A percentile compares a stretch with the other conserved stretches of the same genome.
phyloP scores from a whole-genome alignment of 2,329 filamentous ascomycete species.

The Aureobasidium lini region DNA sequence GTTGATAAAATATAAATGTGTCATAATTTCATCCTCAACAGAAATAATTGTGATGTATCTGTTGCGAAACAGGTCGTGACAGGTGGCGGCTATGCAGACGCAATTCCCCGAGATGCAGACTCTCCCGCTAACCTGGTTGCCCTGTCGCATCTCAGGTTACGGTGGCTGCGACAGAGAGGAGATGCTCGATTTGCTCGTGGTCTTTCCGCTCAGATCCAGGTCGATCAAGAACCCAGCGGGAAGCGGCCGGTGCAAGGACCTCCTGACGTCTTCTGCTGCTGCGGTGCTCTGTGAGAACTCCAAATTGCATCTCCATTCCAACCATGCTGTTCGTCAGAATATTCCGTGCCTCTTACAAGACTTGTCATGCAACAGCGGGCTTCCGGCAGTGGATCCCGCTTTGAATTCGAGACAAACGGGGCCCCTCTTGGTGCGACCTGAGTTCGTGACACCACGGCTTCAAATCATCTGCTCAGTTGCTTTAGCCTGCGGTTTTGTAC shows the following conservation, averaged over 20 bases:
- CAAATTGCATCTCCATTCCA: background rate
- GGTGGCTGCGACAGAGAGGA: background rate
- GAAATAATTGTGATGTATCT: slow-evolving; percentile 12
- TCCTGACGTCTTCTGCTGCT: slow-evolving; percentile 3
- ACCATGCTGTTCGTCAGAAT: background rate
- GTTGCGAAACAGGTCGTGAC: slow-evolving; percentile 4
- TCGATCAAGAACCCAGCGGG: background rate
- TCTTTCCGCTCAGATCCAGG: background rate
- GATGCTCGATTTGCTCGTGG: background rate
- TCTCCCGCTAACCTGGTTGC: slow-evolving; percentile 10
- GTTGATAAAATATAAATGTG: slow-evolving; percentile 8
- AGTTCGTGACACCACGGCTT: slow-evolving; percentile 6
- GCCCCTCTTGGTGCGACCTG: slow-evolving; percentile 7
- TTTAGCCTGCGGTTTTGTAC: slow-evolving; percentile 1
- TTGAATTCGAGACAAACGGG: slow-evolving; percentile 9
- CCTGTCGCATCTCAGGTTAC: slow-evolving; percentile 8
- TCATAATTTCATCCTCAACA: slow-evolving; percentile 7
- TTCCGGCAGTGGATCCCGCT: slow-evolving; percentile 8
- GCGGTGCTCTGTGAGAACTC: background rate
- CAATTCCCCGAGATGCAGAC: slow-evolving; percentile 8
- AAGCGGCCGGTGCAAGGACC: slow-evolving; percentile 4
- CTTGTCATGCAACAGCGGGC: slow-evolving; percentile 11
- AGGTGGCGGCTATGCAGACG: slow-evolving; percentile 13
- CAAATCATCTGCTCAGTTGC: background rate
- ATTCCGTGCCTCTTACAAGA: slow-evolving; percentile 9